Evolutionary conservation across 352 stramenopile species (phyloP).

Genomic region (Phytopythium boreale): DNA sequence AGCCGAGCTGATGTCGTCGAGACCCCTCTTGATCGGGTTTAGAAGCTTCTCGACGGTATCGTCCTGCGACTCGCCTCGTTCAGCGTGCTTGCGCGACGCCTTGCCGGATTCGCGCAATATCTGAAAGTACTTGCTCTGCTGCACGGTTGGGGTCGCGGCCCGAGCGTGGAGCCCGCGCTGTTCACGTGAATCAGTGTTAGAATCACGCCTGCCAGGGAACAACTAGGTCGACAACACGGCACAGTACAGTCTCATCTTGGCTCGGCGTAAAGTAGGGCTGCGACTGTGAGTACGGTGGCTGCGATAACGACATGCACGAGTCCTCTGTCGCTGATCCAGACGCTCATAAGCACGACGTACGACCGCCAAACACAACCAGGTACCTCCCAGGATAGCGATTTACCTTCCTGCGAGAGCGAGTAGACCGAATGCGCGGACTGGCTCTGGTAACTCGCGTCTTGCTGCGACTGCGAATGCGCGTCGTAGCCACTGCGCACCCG

Average conservation of each 20-base stretch:
- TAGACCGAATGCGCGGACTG: constrained; percentile 10
- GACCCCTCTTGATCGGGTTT: constrained; percentile 3
- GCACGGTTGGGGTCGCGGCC: neutral
- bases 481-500: neutral
- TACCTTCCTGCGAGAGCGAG: constrained; percentile 35
- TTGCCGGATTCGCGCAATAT: constrained; percentile 5
- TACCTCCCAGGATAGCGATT: neutral
- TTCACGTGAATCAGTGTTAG: neutral
- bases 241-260: constrained; percentile 17
- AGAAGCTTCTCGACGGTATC: neutral
- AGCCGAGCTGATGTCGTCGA: neutral
- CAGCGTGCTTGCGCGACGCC: neutral
- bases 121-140: constrained; percentile 13
- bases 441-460: constrained; percentile 5
- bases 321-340: constrained; percentile 16
- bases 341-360: too few relatives aligned
- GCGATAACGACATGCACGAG: constrained; percentile 36
- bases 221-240: neutral
- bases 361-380: neutral
- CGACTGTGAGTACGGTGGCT: constrained; percentile 35
- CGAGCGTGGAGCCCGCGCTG: neutral
- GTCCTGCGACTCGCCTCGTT: neutral
- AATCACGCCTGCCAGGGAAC: neutral
- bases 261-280: constrained; percentile 28
- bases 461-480: neutral